Base-by-base conservation (phyloP, 352 stramenopile genomes). In the Phytophthora sp. region DNA sequence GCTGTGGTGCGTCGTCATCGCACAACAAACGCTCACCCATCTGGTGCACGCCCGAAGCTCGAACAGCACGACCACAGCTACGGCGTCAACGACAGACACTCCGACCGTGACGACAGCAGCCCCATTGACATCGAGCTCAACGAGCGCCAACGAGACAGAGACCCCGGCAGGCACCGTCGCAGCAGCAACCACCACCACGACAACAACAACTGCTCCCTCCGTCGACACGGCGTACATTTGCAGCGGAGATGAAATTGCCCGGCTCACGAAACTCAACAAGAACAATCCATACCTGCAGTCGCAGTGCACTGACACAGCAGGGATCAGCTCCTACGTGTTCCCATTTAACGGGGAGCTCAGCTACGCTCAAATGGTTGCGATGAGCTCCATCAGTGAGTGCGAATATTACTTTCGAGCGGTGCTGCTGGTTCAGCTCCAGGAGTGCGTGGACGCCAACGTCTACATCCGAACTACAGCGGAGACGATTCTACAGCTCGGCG, bases 401-500 rank as follows among this genome's bases (percentile, higher is more conserved):
- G 30, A 54, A 15, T 60, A 44, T 21, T 77, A 74, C 54, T 77
- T 77, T 30, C 58, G 53, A 11, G 68, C 52, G 23, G 68, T 77
- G 49, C 32, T 77, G 20, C 30, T 71, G 26, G 68, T 74, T 24
- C 55, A 74, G 58, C 45, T 65, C 4, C 31, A 58, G 21, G 68
- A 77, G 45, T 77, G 68, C 50, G 35, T 74, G 17, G 68, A 74
- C 13, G 63, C 63, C 38, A 67, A 58, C 35, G 63, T 77, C 27
- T 74, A 62, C 64, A 61, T 77, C 31, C 68, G 57, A 37, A 67
- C 52, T 23, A 77, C 59, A 18, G 68, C 63, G 3, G 63, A 77
- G 63, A 54, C 63, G 3, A 53, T 77, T 20, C 44, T 77, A 17
- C 46, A 72, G 23, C 68, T 77, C 30, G 41, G 54, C 20, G 44